Base-by-base conservation (phyloP, 805 yeast genomes). In the Wickerhamiella allomyrinae region DNA sequence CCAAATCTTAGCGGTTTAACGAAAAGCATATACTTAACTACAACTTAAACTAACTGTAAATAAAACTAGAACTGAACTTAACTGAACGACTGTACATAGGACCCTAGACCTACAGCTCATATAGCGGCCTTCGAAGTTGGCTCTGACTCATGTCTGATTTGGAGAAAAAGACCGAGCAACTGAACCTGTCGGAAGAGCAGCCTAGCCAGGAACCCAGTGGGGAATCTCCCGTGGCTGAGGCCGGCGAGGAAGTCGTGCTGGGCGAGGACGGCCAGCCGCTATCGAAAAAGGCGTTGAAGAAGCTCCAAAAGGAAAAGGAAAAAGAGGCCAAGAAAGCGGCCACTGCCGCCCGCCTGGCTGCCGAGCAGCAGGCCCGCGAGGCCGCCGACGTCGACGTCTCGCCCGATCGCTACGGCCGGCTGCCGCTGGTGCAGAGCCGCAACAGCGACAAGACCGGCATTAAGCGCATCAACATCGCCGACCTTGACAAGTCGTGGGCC, bases 211-310 rank as follows among this genome's bases (percentile, higher is more conserved):
- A 7, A 4, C 21, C 21, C 19, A 25, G 34, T 23, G 37, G 13
- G 17, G 19, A 22, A 3, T 20, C 21, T 31, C 19, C 4, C 15
- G 34, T 41, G 24, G 35, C 37, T 39, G 14, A 20, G 24, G 40
- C 29, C 7, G 44, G 24, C 15, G 43, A 42, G 7, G 53, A 54
- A 33, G 53, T 52, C 17, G 49, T 48, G n/a, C 55, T 75, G 37
- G 79, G 80, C 10, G 74, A 74, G 50, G 89, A 81, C 58, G 95
- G 95, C 34, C 77, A 73, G 64, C 95, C 95, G 21, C 67, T 85
- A 53, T 79, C 93, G 44, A 91, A 91, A 66, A 91, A 87, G 61
- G 98, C 95, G 2, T 68, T 91, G 56, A 91, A 91, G 73, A 91
- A 91, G 68, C 73, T 91, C 48, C 91, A 82, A 61, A 89, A 89